Conservation (phyloP, 805 yeast species). For the Lachancea meyersii region DNA sequence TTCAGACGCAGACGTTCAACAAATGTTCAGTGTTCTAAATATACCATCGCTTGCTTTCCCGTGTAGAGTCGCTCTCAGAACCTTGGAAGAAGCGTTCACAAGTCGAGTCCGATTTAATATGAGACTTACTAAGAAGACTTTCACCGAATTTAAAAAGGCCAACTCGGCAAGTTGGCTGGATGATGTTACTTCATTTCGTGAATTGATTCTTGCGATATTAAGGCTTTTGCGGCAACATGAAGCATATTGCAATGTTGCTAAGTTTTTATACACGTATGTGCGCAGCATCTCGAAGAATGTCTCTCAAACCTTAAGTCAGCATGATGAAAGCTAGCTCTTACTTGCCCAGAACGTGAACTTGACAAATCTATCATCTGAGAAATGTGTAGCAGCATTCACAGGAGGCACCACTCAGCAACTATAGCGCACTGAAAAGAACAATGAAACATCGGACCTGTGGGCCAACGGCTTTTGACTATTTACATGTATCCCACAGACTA, state of each 20-base stretch:
- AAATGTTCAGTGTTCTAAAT: constrained; percentile 21
- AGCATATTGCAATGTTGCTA: constrained; percentile 44
- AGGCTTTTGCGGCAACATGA: constrained; percentile 20
- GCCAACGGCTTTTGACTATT: background rate
- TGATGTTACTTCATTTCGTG: constrained; percentile 4
- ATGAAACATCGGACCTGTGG: background rate
- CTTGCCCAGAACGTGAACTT: too few species aligned
- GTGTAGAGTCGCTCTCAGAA: constrained; percentile 2
- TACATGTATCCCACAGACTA: constrained; percentile 2
- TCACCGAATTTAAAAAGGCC: constrained; percentile 13
- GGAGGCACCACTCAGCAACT: too few species aligned
- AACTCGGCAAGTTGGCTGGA: background rate
- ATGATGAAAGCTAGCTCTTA: too few species aligned
- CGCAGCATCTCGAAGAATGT: constrained; percentile 32
- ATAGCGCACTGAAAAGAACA: background rate
- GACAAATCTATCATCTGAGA: background rate
- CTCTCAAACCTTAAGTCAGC: too few species aligned
- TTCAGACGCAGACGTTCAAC: constrained; percentile 10
- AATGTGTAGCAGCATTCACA: too few species aligned
- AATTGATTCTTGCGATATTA: constrained; percentile 1
- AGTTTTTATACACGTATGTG: constrained; percentile 48
- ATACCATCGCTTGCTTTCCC: constrained; percentile 23
- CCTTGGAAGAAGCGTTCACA: background rate
- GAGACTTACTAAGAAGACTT: constrained; percentile 17
- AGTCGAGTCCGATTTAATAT: constrained; percentile 5